Base-by-base conservation (phyloP, 345 rosid species). In the Salix caprea region DNA sequence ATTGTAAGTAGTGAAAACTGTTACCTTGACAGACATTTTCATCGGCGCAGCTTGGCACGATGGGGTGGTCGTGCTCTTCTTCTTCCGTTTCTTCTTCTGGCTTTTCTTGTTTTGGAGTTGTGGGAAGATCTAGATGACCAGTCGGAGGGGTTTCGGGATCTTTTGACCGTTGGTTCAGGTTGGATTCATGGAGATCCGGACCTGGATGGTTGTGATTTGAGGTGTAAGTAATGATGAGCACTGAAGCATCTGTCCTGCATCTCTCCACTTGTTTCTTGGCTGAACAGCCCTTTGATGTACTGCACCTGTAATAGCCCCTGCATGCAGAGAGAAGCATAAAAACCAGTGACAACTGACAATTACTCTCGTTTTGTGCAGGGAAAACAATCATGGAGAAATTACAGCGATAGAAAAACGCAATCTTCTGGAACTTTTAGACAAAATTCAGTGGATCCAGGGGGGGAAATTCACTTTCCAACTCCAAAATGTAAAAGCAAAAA, bases 281-380 rank as follows among this genome's bases (percentile, higher is more conserved):
- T 30, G 87, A 87, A 54, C 95, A 91, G 13, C 93, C 91, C 79
- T 89, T 89, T 60, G 90, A 85, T 81, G 95, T 91, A 84, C 91
- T 88, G 79, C 95, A 91, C 73, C 88, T 88, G 84, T 91, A 91
- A 77, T 91, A 91, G 1, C 95, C 93, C 78, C 93, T 91, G 83
- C 78, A 76, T 40, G 26, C 10, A 42, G 15, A 36, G 44, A 69
- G 2, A 39, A 52, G 2, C 26, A 54, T 6, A 37, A 56, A 70
- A 54, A 34, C 24, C 66, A 21, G 15, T 58, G 32, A 65, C 26
- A 23, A 0, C 23, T 5, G 46, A 42, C 24, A 2, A 48, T n/a
- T 67, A 34, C 28, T 69, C 44, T 23, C 39, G 56, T 12, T 50
- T 16, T 46, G 34, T 26, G 9, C 14, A n/a, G 28, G 28, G 21